A percentile compares a stretch with the other conserved stretches of the same genome.
Conservation (phyloP, 2,329 filamentous ascomycete species). For the Aureobasidium namibiae region DNA sequence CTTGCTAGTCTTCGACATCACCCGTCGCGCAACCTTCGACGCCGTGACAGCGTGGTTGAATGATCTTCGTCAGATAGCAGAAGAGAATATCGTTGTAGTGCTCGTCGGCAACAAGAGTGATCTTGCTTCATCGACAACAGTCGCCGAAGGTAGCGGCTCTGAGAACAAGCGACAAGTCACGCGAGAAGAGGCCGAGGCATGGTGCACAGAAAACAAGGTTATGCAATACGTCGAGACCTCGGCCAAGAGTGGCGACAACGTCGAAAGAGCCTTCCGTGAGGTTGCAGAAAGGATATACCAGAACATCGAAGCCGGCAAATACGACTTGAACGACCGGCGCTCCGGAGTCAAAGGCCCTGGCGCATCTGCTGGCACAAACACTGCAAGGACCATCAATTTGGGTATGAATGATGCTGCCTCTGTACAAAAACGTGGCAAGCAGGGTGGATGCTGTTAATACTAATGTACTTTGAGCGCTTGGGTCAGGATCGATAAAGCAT, state of each 20-base stretch:
- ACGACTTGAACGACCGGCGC: conserved; percentile 86
- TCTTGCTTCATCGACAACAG: conserved; percentile 48
- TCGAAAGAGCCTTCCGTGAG: conserved; percentile 86
- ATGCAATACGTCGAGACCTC: conserved; percentile 93
- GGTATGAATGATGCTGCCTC: conserved; percentile 32
- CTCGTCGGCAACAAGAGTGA: conserved; percentile 95
- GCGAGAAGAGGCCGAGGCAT: conserved; percentile 74
- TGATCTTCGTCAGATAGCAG: conserved; percentile 88
- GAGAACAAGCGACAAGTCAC: conserved; percentile 71
- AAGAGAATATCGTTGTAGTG: conserved; percentile 89
- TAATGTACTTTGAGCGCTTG: background rate
- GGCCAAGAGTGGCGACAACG: conserved; percentile 89
- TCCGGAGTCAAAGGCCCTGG: conserved; percentile 74
- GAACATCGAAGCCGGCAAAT: conserved; percentile 91
- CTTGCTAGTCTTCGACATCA: conserved; percentile 91
- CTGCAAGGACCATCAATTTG: conserved; percentile 35
- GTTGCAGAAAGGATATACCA: conserved; percentile 93
- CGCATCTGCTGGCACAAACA: conserved; percentile 36
- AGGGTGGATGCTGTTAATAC: conserved; percentile 24
- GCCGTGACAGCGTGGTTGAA: conserved; percentile 90
- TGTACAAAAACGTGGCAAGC: conserved; percentile 22
- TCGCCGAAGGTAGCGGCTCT: conserved; percentile 24
- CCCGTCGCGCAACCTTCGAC: conserved; percentile 72
- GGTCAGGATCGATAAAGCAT: background rate
- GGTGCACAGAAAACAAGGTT: conserved; percentile 78